Conservation (phyloP, 2,329 filamentous ascomycete species). For the Botrytis cinerea region DNA sequence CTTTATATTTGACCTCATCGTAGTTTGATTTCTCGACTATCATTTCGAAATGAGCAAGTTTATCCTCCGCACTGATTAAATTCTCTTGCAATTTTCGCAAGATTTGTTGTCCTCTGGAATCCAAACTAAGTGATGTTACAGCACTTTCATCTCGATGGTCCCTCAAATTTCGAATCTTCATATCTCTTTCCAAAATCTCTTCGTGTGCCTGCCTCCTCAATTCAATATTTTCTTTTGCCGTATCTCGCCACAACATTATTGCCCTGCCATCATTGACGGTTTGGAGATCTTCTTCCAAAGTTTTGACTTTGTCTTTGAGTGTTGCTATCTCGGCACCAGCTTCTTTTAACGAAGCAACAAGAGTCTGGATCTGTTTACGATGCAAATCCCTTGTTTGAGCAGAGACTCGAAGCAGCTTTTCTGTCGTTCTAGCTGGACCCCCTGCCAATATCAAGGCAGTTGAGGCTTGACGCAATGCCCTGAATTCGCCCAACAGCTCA, state of each 20-base stretch:
- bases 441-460: background rate
- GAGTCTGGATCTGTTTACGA: background rate
- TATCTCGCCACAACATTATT: background rate
- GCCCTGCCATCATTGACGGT: background rate
- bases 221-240: background rate
- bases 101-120: slow-evolving; percentile 9
- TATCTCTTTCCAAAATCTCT: background rate
- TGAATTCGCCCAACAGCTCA: background rate
- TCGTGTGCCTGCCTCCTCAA: background rate
- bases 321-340: background rate
- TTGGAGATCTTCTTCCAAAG: background rate
- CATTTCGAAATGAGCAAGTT: background rate
- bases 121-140: slow-evolving; percentile 7
- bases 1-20: background rate
- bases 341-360: background rate
- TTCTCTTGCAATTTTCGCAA: slow-evolving; percentile 7
- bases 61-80: background rate
- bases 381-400: slow-evolving; percentile 4
- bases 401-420: background rate
- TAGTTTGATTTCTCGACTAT: background rate
- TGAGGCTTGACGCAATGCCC: background rate
- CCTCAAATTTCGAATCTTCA: background rate
- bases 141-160: background rate
- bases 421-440: background rate
- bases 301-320: slow-evolving; percentile 1